These are phyloP conservation scores for Fraxinus dipetala DNA, from an alignment of 305 asterid genomes.

Conservation along the genomic window DNA sequence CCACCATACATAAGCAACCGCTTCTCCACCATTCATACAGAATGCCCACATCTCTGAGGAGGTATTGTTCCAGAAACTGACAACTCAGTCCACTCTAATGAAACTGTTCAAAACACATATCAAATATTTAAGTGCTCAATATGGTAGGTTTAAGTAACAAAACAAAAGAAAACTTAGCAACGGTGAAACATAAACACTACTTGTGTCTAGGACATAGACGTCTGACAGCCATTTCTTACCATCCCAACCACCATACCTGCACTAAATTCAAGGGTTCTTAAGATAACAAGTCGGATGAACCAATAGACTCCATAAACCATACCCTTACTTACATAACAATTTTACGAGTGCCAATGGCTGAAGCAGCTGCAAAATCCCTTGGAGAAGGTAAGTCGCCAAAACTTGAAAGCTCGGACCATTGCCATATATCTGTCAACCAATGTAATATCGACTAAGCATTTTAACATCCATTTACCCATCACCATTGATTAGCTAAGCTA, in stretches of 20 bases:
- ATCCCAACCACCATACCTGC: constrained; percentile 99
- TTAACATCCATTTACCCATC: constrained; percentile 12
- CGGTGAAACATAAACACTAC: constrained; percentile 39
- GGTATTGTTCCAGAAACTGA: constrained; percentile 80
- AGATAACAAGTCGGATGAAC: constrained; percentile 19
- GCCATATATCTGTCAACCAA: constrained; percentile 75
- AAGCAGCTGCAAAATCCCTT: constrained; percentile 93
- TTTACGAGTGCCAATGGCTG: constrained; percentile 85
- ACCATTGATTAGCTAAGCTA: constrained; percentile 4
- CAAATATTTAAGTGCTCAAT: constrained; percentile 12
- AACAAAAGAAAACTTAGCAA: neutral
- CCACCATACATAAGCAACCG: constrained; percentile 94
- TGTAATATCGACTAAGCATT: constrained; percentile 17
- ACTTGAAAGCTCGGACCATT: constrained; percentile 97
- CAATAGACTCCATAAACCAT: constrained; percentile 12
- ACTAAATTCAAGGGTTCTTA: constrained; percentile 24
- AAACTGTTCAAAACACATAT: constrained; percentile 53
- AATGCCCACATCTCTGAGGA: constrained; percentile 97
- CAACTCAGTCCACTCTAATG: constrained; percentile 92
- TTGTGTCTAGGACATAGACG: constrained; percentile 80
- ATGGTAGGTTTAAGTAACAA: neutral
- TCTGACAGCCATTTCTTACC: constrained; percentile 98
- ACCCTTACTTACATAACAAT: constrained; percentile 63
- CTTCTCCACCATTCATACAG: constrained; percentile 92
- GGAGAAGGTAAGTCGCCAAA: constrained; percentile 95